Percentiles rank a stretch among this genome's conserved stretches.
Evolutionary conservation across 345 rosid genomes (phyloP).

Genomic region (Corchorus olitorius): DNA sequence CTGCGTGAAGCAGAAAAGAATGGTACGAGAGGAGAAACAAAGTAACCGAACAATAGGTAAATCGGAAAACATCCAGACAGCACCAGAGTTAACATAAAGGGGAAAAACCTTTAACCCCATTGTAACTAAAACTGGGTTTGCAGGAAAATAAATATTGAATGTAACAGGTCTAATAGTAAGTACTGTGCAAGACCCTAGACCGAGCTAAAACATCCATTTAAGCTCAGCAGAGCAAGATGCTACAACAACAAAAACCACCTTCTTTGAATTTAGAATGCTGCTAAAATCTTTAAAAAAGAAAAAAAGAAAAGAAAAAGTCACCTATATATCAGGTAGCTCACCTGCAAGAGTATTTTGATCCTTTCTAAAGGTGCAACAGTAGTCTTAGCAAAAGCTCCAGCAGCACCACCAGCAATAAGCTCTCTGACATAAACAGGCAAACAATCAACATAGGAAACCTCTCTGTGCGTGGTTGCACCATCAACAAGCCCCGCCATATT

Average conservation of each 20-base stretch:
- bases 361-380: conserved; percentile 94
- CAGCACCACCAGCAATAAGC: conserved; percentile 95
- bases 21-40: neutral
- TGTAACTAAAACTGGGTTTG: neutral
- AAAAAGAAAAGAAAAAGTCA: too few species aligned
- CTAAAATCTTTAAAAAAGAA: too few species aligned
- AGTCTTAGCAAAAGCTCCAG: conserved; percentile 91
- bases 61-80: neutral
- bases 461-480: conserved; percentile 42
- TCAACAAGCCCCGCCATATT: conserved; percentile 66
- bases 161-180: neutral
- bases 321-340: conserved; percentile 22
- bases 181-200: neutral
- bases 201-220: neutral
- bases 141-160: neutral
- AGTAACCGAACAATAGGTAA: neutral
- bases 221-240: neutral
- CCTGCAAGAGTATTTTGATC: conserved; percentile 90
- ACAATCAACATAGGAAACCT: conserved; percentile 48
- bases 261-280: too few species aligned
- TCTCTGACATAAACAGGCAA: conserved; percentile 84
- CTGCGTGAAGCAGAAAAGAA: neutral
- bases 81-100: neutral
- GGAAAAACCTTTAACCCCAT: neutral
- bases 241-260: neutral